Evolutionary conservation across 2,329 filamentous ascomycete genomes (phyloP).

Genomic region (Pseudogymnoascus sp.): DNA sequence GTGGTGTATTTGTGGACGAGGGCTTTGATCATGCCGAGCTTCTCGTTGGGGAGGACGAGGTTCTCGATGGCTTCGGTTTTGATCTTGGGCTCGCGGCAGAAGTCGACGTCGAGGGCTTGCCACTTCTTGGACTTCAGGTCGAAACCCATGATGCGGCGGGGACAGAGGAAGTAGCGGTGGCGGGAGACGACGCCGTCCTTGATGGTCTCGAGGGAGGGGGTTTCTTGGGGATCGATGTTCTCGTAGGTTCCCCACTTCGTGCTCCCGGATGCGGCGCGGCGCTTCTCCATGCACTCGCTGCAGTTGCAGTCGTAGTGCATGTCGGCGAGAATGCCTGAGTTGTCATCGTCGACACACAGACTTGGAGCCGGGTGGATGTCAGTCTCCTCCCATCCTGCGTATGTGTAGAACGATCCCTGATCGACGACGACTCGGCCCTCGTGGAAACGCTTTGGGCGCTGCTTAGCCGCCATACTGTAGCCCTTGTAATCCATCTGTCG

Average conservation of each 20-base stretch:
- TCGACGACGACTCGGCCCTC: conserved; percentile 22
- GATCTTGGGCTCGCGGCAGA: conserved; percentile 20
- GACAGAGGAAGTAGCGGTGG: conserved; percentile 22
- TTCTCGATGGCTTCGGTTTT: conserved; percentile 21
- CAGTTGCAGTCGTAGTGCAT: conserved; percentile 22
- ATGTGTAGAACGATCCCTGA: conserved; percentile 22
- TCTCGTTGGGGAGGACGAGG: conserved; percentile 20
- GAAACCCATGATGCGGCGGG: conserved; percentile 22
- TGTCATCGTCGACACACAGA: conserved; percentile 21
- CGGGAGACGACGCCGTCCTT: conserved; percentile 1
- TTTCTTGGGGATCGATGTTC: conserved; percentile 21
- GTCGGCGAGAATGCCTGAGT: conserved; percentile 20
- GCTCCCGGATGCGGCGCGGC: conserved; percentile 19
- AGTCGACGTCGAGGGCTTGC: conserved; percentile 22
- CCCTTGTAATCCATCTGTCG: conserved; percentile 25
- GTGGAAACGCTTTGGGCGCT: conserved; percentile 22
- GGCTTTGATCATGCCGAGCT: conserved; percentile 22
- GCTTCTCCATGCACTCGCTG: conserved; percentile 18
- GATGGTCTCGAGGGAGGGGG: conserved; percentile 14
- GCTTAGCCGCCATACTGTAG: conserved; percentile 20
- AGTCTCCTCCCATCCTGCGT: conserved; percentile 22
- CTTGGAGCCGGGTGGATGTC: conserved; percentile 19
- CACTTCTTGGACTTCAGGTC: conserved; percentile 24
- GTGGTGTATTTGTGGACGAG: conserved; percentile 21
- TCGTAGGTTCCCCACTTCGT: conserved; percentile 22